These are phyloP conservation scores for Spinacia oleracea DNA, from an alignment of 179 eudicot species.

Conservation along the genomic window DNA sequence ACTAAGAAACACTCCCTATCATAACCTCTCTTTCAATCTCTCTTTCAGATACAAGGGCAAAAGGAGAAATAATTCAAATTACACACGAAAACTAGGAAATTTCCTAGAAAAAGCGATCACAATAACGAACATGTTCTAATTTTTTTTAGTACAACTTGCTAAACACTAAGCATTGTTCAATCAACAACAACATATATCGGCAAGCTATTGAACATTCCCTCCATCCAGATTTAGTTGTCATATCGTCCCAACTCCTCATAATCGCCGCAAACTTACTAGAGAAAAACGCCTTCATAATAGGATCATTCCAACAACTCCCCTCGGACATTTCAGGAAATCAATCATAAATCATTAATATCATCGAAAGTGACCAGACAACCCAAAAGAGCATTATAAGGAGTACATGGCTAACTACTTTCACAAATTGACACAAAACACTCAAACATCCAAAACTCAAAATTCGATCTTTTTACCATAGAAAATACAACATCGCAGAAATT, in stretches of 20 bases:
- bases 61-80: neutral
- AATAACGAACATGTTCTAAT: neutral
- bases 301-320: neutral
- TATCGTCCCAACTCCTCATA: neutral
- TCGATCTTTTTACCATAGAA: neutral
- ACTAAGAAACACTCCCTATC: neutral
- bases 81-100: neutral
- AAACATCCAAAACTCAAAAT: neutral
- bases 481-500: neutral
- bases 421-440: neutral
- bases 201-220: neutral
- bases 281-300: neutral
- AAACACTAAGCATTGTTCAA: neutral
- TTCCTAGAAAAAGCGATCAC: conserved; percentile 5
- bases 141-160: neutral
- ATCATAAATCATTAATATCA: neutral
- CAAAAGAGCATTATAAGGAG: too few species aligned
- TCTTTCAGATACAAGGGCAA: conserved; percentile 3
- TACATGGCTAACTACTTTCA: neutral
- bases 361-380: neutral
- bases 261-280: neutral
- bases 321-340: neutral
- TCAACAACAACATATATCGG: neutral
- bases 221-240: neutral
- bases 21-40: neutral